Evolutionary conservation across 495 filamentous ascomycete species (phyloP).

Genomic region (Penicillium robsamsonii): DNA sequence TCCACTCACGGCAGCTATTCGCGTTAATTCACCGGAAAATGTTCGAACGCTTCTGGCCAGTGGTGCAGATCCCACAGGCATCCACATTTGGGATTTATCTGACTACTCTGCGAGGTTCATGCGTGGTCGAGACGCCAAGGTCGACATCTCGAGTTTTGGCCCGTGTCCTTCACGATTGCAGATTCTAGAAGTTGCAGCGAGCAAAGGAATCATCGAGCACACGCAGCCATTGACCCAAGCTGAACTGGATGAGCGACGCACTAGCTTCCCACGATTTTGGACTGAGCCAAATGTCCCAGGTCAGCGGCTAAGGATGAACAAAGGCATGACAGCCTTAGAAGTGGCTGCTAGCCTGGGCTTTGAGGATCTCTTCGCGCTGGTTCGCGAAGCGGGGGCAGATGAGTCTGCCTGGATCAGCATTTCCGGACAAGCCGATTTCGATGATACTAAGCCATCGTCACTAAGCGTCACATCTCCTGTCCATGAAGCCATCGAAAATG

Average conservation of each 20-base stretch:
- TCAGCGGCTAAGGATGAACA: conserved; percentile 5
- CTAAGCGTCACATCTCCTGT: not conserved
- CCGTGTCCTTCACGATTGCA: not conserved
- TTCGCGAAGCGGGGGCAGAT: conserved; percentile 1
- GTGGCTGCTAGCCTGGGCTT: conserved; percentile 8
- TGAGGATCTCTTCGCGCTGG: not conserved
- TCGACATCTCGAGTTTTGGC: conserved; percentile 7
- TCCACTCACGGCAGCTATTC: conserved; percentile 15
- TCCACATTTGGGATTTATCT: conserved; percentile 1
- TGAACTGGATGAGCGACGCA: conserved; percentile 18
- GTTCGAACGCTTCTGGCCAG: conserved; percentile 4
- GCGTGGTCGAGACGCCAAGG: conserved; percentile 9
- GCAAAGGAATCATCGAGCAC: conserved; percentile 7
- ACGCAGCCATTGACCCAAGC: conserved; percentile 8
- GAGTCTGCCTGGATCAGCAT: not conserved
- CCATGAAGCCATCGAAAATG: not conserved
- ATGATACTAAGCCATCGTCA: not conserved
- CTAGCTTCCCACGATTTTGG: conserved; percentile 19
- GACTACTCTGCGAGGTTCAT: conserved; percentile 15
- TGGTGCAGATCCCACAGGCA: conserved; percentile 12
- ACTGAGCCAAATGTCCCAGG: conserved; percentile 19
- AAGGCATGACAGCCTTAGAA: conserved; percentile 14
- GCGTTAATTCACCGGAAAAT: conserved; percentile 8
- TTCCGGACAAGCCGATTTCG: not conserved
- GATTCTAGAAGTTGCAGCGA: not conserved